phyloP scores from a whole-genome alignment of 1,284 basidiomycete genomes.

The Hymenochaete sp. region DNA sequence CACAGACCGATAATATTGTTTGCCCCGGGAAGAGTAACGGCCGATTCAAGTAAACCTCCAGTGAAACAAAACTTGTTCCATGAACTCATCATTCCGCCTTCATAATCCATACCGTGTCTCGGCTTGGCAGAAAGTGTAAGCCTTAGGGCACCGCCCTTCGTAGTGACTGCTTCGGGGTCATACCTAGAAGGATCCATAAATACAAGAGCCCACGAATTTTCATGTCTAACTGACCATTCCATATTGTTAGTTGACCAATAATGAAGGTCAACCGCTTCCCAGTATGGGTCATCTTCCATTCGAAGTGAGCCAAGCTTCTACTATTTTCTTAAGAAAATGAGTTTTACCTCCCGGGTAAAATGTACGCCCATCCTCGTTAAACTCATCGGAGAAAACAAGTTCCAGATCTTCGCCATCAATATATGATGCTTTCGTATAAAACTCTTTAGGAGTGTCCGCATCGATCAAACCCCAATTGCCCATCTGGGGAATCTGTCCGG shows the following conservation, averaged over 20 bases:
- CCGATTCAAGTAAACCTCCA: constrained; percentile 66
- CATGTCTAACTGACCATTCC: constrained; percentile 44
- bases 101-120: constrained; percentile 69
- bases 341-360: constrained; percentile 53
- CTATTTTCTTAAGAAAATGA: constrained; percentile 35
- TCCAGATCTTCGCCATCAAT: constrained; percentile 39
- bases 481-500: constrained; percentile 64
- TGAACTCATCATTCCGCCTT: constrained; percentile 60
- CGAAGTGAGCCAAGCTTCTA: constrained; percentile 35
- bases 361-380: constrained; percentile 69
- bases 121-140: constrained; percentile 64
- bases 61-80: constrained; percentile 98
- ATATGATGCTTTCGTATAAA: constrained; percentile 52
- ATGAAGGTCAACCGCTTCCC: constrained; percentile 59
- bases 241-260: constrained; percentile 43
- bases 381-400: constrained; percentile 86
- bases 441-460: constrained; percentile 58
- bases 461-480: constrained; percentile 72
- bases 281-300: constrained; percentile 52
- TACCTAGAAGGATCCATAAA: constrained; percentile 25
- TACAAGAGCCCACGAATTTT: background rate
- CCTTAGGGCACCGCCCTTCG: constrained; percentile 67
- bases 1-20: constrained; percentile 46
- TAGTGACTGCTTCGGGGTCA: constrained; percentile 76
- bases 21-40: constrained; percentile 76